Evolutionary conservation across 768 basidiomycete genomes (phyloP).

Genomic region (Collybia sp.): DNA sequence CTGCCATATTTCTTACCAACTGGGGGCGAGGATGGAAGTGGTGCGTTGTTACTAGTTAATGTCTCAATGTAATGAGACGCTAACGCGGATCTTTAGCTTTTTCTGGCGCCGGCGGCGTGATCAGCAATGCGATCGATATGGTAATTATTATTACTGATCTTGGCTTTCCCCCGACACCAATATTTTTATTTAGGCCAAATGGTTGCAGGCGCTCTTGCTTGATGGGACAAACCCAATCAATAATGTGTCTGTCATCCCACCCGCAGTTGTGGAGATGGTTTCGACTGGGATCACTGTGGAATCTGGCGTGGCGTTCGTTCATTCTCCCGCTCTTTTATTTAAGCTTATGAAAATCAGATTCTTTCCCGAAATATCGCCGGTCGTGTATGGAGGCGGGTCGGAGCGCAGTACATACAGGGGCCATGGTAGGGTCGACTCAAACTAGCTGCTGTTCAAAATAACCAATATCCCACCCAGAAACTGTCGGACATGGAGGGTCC

Average conservation of each 20-base stretch:
- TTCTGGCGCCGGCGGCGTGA: conserved; percentile 24
- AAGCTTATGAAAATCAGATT: conserved; percentile 2
- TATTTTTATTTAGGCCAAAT: conserved; percentile 14
- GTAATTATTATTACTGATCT: conserved; percentile 7
- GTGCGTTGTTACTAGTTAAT: conserved; percentile 8
- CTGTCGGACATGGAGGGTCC: conserved; percentile 14
- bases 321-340: neutral
- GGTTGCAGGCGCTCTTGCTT: conserved; percentile 21
- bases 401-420: conserved; percentile 17
- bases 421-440: conserved; percentile 15
- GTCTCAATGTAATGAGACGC: too few species aligned
- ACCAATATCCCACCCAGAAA: conserved; percentile 2
- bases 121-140: conserved; percentile 20
- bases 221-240: conserved; percentile 17
- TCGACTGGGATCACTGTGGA: conserved; percentile 16
- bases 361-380: conserved; percentile 18
- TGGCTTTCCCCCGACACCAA: neutral
- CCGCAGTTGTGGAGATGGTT: conserved; percentile 14
- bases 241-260: conserved; percentile 18
- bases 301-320: conserved; percentile 11
- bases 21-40: conserved; percentile 18
- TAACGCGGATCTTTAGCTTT: neutral
- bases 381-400: conserved; percentile 20
- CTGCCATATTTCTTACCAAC: conserved; percentile 13
- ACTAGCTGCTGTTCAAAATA: too few species aligned